A percentile compares a stretch with the other conserved stretches of the same genome.
phyloP scores from a whole-genome alignment of 2,329 filamentous ascomycete genomes.

The Hirsutella thompsonii region DNA sequence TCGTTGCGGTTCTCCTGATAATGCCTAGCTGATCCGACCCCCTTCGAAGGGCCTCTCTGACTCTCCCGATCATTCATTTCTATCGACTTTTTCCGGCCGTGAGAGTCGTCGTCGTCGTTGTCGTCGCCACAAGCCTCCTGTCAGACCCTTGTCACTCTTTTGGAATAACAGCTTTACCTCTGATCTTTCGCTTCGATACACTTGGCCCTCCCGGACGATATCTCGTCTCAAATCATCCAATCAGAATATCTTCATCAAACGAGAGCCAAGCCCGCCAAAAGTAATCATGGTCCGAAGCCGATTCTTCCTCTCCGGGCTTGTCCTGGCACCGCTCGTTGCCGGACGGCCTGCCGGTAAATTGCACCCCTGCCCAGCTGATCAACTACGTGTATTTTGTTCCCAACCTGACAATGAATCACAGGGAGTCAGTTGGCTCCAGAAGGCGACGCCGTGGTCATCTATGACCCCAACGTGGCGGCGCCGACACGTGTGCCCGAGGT shows the following conservation, averaged over 20 bases:
- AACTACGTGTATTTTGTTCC: background rate
- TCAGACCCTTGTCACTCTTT: too few relatives aligned
- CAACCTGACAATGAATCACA: background rate
- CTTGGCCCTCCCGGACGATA: too few relatives aligned
- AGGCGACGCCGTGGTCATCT: background rate
- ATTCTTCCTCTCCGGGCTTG: constrained; percentile 12
- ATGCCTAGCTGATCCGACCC: background rate
- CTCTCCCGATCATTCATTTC: background rate
- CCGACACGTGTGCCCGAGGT: background rate
- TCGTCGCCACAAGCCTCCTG: too few relatives aligned
- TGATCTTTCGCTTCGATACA: too few relatives aligned
- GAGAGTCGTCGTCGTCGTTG: too few relatives aligned
- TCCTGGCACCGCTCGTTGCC: constrained; percentile 9
- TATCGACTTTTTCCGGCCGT: background rate
- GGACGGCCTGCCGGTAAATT: constrained; percentile 13
- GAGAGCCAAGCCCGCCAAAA: background rate
- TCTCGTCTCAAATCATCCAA: background rate
- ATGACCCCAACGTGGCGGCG: background rate
- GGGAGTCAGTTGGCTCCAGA: background rate
- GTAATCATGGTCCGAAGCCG: constrained; percentile 9
- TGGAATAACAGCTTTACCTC: too few relatives aligned
- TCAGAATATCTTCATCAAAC: background rate
- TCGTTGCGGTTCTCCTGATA: background rate
- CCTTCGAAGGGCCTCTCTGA: background rate
- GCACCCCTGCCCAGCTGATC: background rate